These are phyloP conservation scores for Strigomonas culicis DNA, from an alignment of 208 protist genomes.

Conservation along the genomic window DNA sequence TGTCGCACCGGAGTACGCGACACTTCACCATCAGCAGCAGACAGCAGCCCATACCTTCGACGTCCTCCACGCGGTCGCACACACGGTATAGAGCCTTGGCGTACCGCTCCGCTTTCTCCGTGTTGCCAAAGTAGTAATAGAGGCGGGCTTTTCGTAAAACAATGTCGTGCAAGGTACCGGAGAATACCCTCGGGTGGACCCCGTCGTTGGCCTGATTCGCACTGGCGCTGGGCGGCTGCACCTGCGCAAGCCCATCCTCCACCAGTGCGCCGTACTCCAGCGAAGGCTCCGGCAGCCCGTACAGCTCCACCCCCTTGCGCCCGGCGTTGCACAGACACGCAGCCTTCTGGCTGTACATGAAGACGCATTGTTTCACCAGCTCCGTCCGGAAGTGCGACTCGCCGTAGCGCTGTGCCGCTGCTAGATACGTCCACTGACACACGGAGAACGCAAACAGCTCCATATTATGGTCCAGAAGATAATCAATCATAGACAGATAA, in stretches of 20 bases:
- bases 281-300: neutral
- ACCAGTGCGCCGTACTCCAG: neutral
- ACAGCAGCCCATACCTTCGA: slow-evolving; percentile 6
- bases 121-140: neutral
- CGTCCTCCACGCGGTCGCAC: slow-evolving; percentile 1
- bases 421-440: slow-evolving; percentile 59
- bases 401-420: slow-evolving; percentile 32
- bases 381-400: slow-evolving; percentile 24
- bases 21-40: neutral
- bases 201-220: neutral
- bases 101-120: neutral
- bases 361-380: neutral
- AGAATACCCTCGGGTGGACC: neutral
- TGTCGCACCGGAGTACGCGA: too few relatives aligned
- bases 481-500: slow-evolving; percentile 52
- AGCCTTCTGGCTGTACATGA: neutral
- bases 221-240: slow-evolving; percentile 11
- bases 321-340: neutral
- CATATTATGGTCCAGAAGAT: slow-evolving; percentile 29
- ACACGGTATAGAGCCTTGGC: neutral
- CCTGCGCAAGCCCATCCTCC: slow-evolving; percentile 9
- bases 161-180: neutral
- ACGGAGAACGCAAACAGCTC: slow-evolving; percentile 60
- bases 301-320: neutral
- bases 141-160: neutral